phyloP scores from a whole-genome alignment of 1,284 basidiomycete genomes.

The Irpex lacteus region DNA sequence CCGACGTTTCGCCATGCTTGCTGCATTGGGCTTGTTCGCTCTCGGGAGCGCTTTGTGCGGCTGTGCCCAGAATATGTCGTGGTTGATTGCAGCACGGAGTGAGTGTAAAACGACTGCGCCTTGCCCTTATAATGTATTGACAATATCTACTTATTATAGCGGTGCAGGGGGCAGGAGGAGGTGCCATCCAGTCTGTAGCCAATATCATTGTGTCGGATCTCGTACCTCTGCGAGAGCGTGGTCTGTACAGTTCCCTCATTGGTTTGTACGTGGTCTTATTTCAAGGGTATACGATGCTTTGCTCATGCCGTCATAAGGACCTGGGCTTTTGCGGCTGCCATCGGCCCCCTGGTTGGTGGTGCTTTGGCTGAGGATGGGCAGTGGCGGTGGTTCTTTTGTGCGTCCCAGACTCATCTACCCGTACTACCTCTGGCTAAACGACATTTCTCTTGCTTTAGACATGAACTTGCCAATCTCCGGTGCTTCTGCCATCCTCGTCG shows the following conservation, averaged over 20 bases:
- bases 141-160: too few relatives aligned
- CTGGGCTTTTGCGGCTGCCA: slow-evolving; percentile 34
- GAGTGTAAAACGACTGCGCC: too few relatives aligned
- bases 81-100: slow-evolving; percentile 41
- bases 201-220: slow-evolving; percentile 45
- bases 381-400: slow-evolving; percentile 19
- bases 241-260: slow-evolving; percentile 32
- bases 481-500: slow-evolving; percentile 27
- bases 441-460: slow-evolving; percentile 21
- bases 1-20: slow-evolving; percentile 35
- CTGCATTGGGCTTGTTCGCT: slow-evolving; percentile 37
- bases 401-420: not conserved
- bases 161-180: slow-evolving; percentile 48
- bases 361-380: slow-evolving; percentile 4
- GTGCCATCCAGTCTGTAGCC: slow-evolving; percentile 38
- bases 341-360: slow-evolving; percentile 13
- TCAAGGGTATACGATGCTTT: too few relatives aligned
- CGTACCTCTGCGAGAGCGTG: slow-evolving; percentile 39
- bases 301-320: too few relatives aligned
- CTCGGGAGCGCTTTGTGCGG: slow-evolving; percentile 44
- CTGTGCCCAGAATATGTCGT: slow-evolving; percentile 37
- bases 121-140: too few relatives aligned
- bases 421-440: slow-evolving; percentile 1
- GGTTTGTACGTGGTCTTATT: slow-evolving; percentile 26
- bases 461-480: slow-evolving; percentile 43